Base-by-base conservation (phyloP, 2,329 filamentous ascomycete species). In the Cryphonectria carpinicola region DNA sequence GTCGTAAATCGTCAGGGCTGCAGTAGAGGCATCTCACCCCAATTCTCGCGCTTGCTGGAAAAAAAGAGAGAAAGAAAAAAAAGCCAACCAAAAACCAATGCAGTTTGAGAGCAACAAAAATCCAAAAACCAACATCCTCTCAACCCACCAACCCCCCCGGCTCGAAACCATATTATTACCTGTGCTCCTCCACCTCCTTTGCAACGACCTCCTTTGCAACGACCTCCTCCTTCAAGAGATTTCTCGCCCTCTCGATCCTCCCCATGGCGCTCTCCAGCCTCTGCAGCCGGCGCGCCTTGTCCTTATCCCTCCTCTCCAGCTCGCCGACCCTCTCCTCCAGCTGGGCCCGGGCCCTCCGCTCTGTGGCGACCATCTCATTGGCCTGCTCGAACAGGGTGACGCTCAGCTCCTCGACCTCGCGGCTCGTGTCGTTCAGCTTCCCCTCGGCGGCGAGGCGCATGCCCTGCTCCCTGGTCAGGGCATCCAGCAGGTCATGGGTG, bases 331-430 rank as follows among this genome's bases (percentile, higher is more conserved):
- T 83, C 78, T 92, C 89, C 81, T 94, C 92, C 35, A 96, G 84
- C 76, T 86, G 88, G 7, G 91, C 92, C 71, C 92, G 83, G 46
- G 91, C 91, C 70, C 89, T 86, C 60, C 93, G 84, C 83, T 96
- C 93, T 25, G 87, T 84, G 2, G 93, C 92, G 28, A 96, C 93
- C 93, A 96, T 96, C 81, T 94, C 90, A 79, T 96, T 96, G 66
- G 93, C 93, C 82, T 95, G 90, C 81, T 93, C 90, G 79, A 96
- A 96, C 68, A 96, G 82, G 66, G 87, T 87, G 28, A 88, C 91
- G 76, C 88, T 93, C 74, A 96, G 83, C 81, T 96, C 93, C 81
- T 95, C 93, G 28, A 95, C 87, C 82, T 96, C 93, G 17, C 83
- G 85, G 76, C 88, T 90, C 66, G 92, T 91, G 65, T 89, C 87